Evolutionary conservation across 208 protist genomes (phyloP).

Genomic region (Kentomonas sorsogonicus): DNA sequence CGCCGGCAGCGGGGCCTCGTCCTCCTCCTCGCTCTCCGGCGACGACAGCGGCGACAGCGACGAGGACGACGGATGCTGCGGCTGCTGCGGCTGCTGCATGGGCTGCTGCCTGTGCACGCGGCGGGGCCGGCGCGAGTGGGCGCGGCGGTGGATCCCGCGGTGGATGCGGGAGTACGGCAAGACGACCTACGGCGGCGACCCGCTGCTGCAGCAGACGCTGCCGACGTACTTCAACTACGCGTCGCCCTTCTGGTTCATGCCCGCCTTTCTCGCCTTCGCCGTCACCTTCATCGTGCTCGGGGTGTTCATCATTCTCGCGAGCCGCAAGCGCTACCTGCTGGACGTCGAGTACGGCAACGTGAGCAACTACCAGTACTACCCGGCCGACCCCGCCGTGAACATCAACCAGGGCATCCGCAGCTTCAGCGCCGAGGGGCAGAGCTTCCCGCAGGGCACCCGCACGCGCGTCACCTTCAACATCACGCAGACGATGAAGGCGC

Average conservation of each 20-base stretch:
- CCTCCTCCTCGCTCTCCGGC: too few relatives aligned
- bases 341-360: constrained; percentile 56
- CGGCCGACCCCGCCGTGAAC: constrained; percentile 50
- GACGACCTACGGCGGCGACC: constrained; percentile 73
- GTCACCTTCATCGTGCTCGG: constrained; percentile 50
- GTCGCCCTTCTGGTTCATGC: constrained; percentile 42
- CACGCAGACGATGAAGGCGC: constrained; percentile 59
- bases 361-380: constrained; percentile 74
- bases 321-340: constrained; percentile 23
- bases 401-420: constrained; percentile 55
- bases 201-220: constrained; percentile 70
- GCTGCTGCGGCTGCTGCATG: too few relatives aligned
- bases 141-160: constrained; percentile 16
- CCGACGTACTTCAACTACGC: constrained; percentile 55
- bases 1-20: too few relatives aligned
- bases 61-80: too few relatives aligned
- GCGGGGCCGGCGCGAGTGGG: too few relatives aligned
- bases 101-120: too few relatives aligned
- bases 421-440: constrained; percentile 47
- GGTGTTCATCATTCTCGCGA: constrained; percentile 27
- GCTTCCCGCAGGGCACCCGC: constrained; percentile 54
- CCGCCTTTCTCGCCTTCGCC: constrained; percentile 44
- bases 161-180: constrained; percentile 47
- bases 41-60: too few relatives aligned
- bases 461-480: constrained; percentile 61